Percentiles rank a stretch among this genome's conserved stretches.
phyloP scores from a whole-genome alignment of 2,329 filamentous ascomycete genomes.

The Alternaria infectoria region DNA sequence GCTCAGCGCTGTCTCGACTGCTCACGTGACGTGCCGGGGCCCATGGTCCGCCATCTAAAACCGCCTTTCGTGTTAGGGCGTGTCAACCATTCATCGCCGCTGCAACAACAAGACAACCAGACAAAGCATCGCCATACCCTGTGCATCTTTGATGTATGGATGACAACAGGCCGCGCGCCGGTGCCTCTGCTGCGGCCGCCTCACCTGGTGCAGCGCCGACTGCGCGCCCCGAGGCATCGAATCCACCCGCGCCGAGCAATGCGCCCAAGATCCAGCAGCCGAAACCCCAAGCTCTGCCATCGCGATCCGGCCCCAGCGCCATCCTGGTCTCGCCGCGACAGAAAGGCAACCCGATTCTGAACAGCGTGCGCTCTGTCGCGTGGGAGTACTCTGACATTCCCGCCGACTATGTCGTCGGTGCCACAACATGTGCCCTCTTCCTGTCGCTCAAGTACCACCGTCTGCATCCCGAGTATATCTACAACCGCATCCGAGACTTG shows the following conservation, averaged over 20 bases:
- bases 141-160: no score
- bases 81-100: conserved; percentile 4
- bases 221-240: conserved; percentile 4
- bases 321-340: conserved; percentile 92
- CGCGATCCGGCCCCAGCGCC: conserved; percentile 69
- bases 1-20: conserved; percentile 15
- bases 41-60: conserved; percentile 5
- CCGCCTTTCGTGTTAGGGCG: conserved; percentile 9
- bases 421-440: conserved; percentile 89
- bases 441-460: conserved; percentile 96
- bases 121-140: no score
- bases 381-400: conserved; percentile 99
- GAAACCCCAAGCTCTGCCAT: conserved; percentile 82
- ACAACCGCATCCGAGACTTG: conserved; percentile 84
- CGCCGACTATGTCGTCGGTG: conserved; percentile 87
- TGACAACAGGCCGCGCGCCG: conserved; percentile 30
- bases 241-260: conserved; percentile 19
- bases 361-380: conserved; percentile 77
- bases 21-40: conserved; percentile 13
- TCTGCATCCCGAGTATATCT: conserved; percentile 96
- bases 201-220: conserved; percentile 8
- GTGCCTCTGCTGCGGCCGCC: conserved; percentile 8
- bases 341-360: conserved; percentile 92
- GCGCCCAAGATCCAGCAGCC: conserved; percentile 74
- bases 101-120: background rate